Conservation (phyloP, 257 asterid species). For the Leptodermis oblonga region DNA sequence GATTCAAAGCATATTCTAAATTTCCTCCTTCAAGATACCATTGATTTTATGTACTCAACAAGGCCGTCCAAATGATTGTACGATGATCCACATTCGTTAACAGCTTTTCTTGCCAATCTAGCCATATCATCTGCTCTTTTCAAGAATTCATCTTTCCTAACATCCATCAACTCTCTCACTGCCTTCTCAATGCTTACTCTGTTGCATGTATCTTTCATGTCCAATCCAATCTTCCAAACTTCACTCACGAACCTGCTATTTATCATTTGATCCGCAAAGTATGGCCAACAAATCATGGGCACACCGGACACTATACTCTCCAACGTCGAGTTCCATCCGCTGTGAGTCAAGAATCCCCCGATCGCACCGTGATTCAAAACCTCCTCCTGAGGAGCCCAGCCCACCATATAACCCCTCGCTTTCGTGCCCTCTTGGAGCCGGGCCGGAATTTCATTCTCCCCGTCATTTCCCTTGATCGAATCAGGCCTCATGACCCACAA, state of each 20-base stretch:
- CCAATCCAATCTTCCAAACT: conserved; percentile 56
- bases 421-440: conserved; percentile 15
- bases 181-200: conserved; percentile 36
- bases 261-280: conserved; percentile 36
- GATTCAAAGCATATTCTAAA: no score
- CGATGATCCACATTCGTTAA: conserved; percentile 40
- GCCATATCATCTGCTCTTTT: conserved; percentile 25
- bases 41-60: conserved; percentile 31
- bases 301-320: conserved; percentile 31
- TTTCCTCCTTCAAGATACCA: background rate
- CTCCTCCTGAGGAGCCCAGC: conserved; percentile 31
- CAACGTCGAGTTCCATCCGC: conserved; percentile 35
- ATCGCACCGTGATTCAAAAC: conserved; percentile 21
- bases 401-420: conserved; percentile 28
- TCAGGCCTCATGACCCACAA: conserved; percentile 30
- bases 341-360: conserved; percentile 33
- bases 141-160: conserved; percentile 38
- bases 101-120: conserved; percentile 24
- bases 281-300: conserved; percentile 37
- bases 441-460: background rate
- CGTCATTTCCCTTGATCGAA: conserved; percentile 10
- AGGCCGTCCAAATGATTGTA: conserved; percentile 32
- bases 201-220: conserved; percentile 55
- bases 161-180: conserved; percentile 47
- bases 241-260: conserved; percentile 56